Percentiles rank a stretch among this genome's conserved stretches.
Conservation (phyloP, 352 stramenopile genomes). For the Globisporangium yorkense region DNA sequence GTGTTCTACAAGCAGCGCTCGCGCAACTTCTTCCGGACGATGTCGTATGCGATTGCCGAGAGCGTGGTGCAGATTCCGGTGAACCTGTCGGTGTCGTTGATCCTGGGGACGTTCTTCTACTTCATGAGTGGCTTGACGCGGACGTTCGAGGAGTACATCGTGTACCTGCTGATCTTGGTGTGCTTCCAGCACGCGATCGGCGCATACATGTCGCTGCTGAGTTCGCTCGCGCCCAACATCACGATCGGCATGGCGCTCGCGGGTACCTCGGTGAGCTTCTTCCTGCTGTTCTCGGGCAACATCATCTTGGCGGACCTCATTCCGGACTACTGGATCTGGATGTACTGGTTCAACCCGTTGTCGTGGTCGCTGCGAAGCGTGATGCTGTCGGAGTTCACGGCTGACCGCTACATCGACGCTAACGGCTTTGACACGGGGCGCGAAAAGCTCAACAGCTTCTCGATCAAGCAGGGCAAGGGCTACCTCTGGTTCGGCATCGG, state of each 20-base stretch:
- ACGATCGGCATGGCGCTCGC: constrained; percentile 24
- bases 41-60: background rate
- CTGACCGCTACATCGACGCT: constrained; percentile 7
- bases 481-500: constrained; percentile 34
- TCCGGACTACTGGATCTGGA: constrained; percentile 35
- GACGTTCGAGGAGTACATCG: constrained; percentile 30
- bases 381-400: constrained; percentile 31
- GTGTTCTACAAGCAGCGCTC: constrained; percentile 82
- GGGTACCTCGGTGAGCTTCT: constrained; percentile 27
- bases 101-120: constrained; percentile 25
- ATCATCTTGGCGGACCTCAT: constrained; percentile 37
- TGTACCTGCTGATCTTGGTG: constrained; percentile 53
- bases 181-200: constrained; percentile 45
- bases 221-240: constrained; percentile 25
- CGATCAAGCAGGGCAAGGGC: constrained; percentile 12
- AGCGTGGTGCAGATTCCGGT: constrained; percentile 7
- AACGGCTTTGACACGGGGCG: background rate
- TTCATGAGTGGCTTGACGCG: constrained; percentile 62
- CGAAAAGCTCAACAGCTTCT: constrained; percentile 5
- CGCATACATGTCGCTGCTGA: constrained; percentile 31
- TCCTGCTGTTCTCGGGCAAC: constrained; percentile 39
- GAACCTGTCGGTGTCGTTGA: constrained; percentile 9
- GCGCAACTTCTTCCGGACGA: background rate
- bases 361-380: constrained; percentile 29
- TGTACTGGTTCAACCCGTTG: constrained; percentile 45